A percentile compares a stretch with the other conserved stretches of the same genome.
Conservation (phyloP, 805 yeast genomes). For the Teunomyces atbi region DNA sequence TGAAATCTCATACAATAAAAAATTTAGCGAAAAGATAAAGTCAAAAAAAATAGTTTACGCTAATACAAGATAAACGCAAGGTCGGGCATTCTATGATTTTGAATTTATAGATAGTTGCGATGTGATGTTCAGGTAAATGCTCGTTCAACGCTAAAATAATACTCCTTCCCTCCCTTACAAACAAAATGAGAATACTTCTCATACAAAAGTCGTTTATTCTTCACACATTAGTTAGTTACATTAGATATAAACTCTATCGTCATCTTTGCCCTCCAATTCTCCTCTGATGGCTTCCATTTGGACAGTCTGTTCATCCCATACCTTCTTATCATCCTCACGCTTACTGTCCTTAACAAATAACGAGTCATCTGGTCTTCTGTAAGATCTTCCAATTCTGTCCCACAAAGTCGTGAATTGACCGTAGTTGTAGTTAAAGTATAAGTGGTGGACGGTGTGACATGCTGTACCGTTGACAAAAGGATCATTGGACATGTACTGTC, state of each 20-base stretch:
- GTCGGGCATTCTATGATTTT: too few relatives aligned
- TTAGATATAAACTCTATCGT: conserved; percentile 72
- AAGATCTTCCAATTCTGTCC: conserved; percentile 94
- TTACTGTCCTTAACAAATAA: conserved; percentile 59
- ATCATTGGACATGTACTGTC: conserved; percentile 89
- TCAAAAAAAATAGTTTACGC: too few relatives aligned
- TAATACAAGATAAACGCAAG: too few relatives aligned
- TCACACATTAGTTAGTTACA: not conserved
- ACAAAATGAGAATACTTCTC: too few relatives aligned
- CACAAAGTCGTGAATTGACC: conserved; percentile 98
- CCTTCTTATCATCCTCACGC: conserved; percentile 52
- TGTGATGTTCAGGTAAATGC: too few relatives aligned
- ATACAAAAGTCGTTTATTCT: not conserved
- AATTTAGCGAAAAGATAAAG: too few relatives aligned
- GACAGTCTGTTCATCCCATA: conserved; percentile 69
- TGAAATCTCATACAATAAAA: too few relatives aligned
- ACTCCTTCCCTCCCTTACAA: too few relatives aligned
- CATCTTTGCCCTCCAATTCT: conserved; percentile 73
- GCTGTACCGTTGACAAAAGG: conserved; percentile 97
- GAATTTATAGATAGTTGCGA: too few relatives aligned
- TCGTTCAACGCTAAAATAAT: too few relatives aligned
- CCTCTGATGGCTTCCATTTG: conserved; percentile 78
- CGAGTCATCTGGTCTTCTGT: conserved; percentile 88
- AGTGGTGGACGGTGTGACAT: conserved; percentile 95
- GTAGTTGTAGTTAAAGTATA: conserved; percentile 96